These are phyloP conservation scores for Fraxinus baroniana DNA, from an alignment of 305 asterid species.

Conservation along the genomic window DNA sequence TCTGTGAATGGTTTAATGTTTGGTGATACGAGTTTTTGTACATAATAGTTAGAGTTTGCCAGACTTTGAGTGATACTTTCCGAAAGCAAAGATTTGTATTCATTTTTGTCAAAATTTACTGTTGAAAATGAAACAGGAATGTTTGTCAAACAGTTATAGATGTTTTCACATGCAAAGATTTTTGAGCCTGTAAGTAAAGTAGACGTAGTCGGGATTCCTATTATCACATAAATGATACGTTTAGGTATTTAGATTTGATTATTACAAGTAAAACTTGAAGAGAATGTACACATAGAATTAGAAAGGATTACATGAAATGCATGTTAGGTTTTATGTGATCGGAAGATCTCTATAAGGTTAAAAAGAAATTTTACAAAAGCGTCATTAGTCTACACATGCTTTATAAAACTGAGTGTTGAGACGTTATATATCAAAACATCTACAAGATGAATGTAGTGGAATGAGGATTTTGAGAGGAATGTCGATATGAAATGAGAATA, in stretches of 20 bases:
- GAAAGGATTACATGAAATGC: neutral
- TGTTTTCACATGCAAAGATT: neutral
- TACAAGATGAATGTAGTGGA: neutral
- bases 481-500: neutral
- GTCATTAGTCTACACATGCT: neutral
- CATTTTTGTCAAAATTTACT: neutral
- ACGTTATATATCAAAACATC: neutral
- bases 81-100: neutral
- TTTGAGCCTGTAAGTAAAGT: neutral
- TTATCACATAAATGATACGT: neutral
- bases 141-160: neutral
- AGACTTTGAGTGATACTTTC: neutral
- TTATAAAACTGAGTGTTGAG: neutral
- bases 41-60: neutral
- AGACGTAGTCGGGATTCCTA: neutral
- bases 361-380: neutral
- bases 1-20: conserved; percentile 8
- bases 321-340: neutral
- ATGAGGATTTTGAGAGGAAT: neutral
- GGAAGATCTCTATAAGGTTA: neutral
- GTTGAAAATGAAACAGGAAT: neutral
- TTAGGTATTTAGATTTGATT: neutral
- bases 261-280: neutral
- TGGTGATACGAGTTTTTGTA: conserved; percentile 1
- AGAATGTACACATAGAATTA: neutral